These are phyloP conservation scores for Phytophthora parvispora DNA, from an alignment of 352 stramenopile genomes.

Conservation along the genomic window DNA sequence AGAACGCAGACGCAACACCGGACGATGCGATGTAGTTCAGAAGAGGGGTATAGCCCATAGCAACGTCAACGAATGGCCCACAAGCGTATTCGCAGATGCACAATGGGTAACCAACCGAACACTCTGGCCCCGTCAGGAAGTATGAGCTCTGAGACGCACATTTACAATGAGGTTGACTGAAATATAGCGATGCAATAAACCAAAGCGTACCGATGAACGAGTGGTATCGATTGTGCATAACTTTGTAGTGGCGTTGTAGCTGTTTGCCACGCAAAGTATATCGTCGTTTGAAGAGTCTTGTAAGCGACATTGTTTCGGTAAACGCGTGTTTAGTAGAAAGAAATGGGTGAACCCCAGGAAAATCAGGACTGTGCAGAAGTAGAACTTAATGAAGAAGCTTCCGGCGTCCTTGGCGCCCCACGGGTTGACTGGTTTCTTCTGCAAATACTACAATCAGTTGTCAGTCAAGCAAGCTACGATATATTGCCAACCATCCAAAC, in stretches of 20 bases:
- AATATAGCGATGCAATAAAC: neutral
- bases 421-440: slow-evolving; percentile 77
- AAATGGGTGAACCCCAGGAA: slow-evolving; percentile 73
- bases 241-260: slow-evolving; percentile 38
- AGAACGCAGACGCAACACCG: slow-evolving; percentile 39
- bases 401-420: slow-evolving; percentile 84
- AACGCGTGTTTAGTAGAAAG: slow-evolving; percentile 53
- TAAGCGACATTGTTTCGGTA: slow-evolving; percentile 69
- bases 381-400: slow-evolving; percentile 92
- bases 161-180: neutral
- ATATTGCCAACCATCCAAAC: neutral
- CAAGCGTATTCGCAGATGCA: slow-evolving; percentile 74
- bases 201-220: slow-evolving; percentile 43
- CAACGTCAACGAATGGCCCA: slow-evolving; percentile 58
- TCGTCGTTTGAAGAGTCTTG: slow-evolving; percentile 48
- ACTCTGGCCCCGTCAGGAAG: slow-evolving; percentile 52
- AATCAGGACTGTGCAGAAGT: slow-evolving; percentile 77
- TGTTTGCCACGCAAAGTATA: slow-evolving; percentile 43
- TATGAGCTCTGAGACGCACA: slow-evolving; percentile 43
- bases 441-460: slow-evolving; percentile 46
- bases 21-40: slow-evolving; percentile 38
- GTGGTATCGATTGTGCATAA: slow-evolving; percentile 44
- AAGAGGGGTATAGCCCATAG: slow-evolving; percentile 57
- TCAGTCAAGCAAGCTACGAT: neutral
- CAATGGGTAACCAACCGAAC: slow-evolving; percentile 54